phyloP scores from a whole-genome alignment of 495 filamentous ascomycete genomes.

The Penicillium goetzii region DNA sequence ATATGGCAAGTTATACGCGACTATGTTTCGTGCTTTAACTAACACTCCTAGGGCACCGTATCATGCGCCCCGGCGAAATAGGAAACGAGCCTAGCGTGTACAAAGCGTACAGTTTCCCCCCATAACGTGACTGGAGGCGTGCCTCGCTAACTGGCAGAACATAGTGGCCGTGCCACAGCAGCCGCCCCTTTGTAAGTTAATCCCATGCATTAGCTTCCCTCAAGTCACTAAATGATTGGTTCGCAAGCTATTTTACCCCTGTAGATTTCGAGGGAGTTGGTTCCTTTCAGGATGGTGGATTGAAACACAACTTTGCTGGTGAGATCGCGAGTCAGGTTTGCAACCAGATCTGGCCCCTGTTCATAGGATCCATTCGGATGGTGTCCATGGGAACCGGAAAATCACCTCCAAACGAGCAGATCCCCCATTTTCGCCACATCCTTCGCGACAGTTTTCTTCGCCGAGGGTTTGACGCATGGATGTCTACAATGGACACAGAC shows the following conservation, averaged over 20 bases:
- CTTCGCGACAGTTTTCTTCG: not conserved
- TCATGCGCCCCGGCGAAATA: not conserved
- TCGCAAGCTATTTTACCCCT: not conserved
- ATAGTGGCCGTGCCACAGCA: not conserved
- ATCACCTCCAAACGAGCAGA: not conserved
- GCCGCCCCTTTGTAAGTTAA: not conserved
- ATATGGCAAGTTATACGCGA: not conserved
- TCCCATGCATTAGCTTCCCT: not conserved
- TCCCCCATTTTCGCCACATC: constrained; percentile 1
- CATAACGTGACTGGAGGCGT: not conserved
- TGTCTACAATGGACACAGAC: not conserved
- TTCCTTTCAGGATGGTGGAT: not conserved
- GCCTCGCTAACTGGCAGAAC: not conserved
- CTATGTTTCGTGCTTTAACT: not conserved
- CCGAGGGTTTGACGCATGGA: not conserved
- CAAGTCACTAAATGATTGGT: not conserved
- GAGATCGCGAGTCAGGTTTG: not conserved
- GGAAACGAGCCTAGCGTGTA: not conserved
- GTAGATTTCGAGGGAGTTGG: not conserved
- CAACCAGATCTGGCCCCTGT: not conserved
- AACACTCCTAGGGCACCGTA: not conserved
- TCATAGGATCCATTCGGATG: not conserved
- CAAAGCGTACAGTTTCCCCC: not conserved
- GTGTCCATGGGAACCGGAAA: not conserved
- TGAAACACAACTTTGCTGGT: not conserved